phyloP scores from a whole-genome alignment of 2,329 filamentous ascomycete genomes.

The Alternaria sp. region DNA sequence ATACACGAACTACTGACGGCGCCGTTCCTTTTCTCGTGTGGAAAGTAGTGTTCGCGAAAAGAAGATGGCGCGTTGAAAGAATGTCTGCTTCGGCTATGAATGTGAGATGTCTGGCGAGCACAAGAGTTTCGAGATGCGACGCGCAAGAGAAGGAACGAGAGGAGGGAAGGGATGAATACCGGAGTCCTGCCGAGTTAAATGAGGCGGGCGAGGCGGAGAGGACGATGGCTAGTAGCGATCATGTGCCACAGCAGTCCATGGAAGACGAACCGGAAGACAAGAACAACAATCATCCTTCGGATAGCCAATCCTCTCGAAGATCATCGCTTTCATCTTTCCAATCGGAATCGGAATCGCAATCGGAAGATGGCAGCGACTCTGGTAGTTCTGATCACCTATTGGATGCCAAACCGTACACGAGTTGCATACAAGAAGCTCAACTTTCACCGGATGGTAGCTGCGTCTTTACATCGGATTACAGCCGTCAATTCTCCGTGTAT shows the following conservation, averaged over 20 bases:
- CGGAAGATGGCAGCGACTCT: constrained; percentile 1
- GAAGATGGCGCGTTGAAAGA: constrained; percentile 10
- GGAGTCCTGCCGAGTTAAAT: background rate
- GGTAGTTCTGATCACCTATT: background rate
- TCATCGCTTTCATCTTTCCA: constrained; percentile 1
- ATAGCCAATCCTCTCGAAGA: background rate
- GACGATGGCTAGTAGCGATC: background rate
- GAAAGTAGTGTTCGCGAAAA: background rate
- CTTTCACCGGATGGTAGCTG: constrained; percentile 62
- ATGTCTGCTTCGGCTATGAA: constrained; percentile 24
- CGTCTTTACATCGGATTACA: constrained; percentile 60
- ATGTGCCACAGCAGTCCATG: background rate
- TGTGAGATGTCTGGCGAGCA: constrained; percentile 32
- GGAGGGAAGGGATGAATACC: background rate
- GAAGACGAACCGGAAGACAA: background rate
- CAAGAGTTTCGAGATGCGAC: constrained; percentile 7
- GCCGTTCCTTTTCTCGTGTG: too few relatives aligned
- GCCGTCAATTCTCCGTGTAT: constrained; percentile 63
- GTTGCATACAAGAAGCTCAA: constrained; percentile 40
- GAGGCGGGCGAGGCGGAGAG: background rate
- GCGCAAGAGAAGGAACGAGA: background rate
- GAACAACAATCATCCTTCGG: background rate
- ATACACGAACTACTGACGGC: background rate
- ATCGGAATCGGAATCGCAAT: constrained; percentile 4
- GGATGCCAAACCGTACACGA: constrained; percentile 11